phyloP scores from a whole-genome alignment of 495 filamentous ascomycete genomes.

The Lasiosphaeria ovina region DNA sequence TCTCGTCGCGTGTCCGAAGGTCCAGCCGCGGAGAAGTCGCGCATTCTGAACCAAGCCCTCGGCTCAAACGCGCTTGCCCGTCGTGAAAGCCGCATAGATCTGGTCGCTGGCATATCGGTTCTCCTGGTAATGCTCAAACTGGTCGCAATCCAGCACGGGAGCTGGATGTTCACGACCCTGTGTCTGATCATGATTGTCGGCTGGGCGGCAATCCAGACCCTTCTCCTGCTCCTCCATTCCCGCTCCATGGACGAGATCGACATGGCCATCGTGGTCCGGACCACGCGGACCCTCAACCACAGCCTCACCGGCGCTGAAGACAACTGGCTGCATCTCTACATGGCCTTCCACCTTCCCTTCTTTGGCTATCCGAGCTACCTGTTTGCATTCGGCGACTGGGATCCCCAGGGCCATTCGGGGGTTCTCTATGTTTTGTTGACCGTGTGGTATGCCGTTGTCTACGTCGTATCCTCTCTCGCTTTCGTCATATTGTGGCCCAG shows the following conservation, averaged over 20 bases:
- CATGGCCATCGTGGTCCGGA: neutral
- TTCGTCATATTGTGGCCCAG: too few species aligned
- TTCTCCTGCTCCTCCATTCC: neutral
- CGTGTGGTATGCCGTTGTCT: neutral
- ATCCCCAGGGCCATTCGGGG: too few species aligned
- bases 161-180: neutral
- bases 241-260: neutral
- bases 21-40: neutral
- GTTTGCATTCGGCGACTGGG: neutral
- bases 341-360: neutral
- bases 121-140: constrained; percentile 1
- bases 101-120: neutral
- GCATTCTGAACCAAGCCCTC: neutral
- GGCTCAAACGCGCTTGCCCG: neutral
- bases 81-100: neutral
- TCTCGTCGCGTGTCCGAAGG: too few species aligned
- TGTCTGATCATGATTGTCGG: neutral
- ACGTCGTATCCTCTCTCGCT: neutral
- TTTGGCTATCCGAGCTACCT: neutral
- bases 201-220: neutral
- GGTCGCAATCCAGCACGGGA: neutral
- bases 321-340: neutral
- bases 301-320: neutral
- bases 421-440: neutral
- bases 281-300: neutral